Conservation (phyloP, 2,329 filamentous ascomycete genomes). For the Paecilomyces formosus region DNA sequence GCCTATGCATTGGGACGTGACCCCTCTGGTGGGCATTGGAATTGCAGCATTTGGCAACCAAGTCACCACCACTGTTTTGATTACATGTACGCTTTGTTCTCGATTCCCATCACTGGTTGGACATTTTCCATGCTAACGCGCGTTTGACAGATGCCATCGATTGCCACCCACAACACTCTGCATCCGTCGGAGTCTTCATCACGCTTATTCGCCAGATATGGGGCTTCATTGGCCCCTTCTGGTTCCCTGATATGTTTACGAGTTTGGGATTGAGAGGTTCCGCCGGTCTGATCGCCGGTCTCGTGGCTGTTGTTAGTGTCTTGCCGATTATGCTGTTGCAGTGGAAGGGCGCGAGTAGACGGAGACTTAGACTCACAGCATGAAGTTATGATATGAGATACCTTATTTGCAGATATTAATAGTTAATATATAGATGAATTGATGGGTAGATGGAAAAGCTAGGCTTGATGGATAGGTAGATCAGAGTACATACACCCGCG, state of each 20-base stretch:
- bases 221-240: conserved; percentile 32
- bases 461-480: neutral
- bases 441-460: too few relatives aligned
- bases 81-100: conserved; percentile 40
- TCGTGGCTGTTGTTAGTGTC: conserved; percentile 1
- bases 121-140: neutral
- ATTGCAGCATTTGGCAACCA: conserved; percentile 52
- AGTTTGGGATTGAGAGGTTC: neutral
- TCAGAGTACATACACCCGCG: neutral
- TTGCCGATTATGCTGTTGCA: conserved; percentile 1
- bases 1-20: conserved; percentile 45
- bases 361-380: neutral
- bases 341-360: neutral
- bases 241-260: conserved; percentile 14
- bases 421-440: neutral
- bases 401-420: neutral
- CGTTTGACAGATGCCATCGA: conserved; percentile 40
- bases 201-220: conserved; percentile 43
- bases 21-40: conserved; percentile 48
- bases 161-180: conserved; percentile 47
- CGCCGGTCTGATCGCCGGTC: conserved; percentile 1
- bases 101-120: conserved; percentile 9
- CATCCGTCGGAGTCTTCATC: conserved; percentile 53
- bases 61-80: conserved; percentile 54
- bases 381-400: neutral